These are phyloP conservation scores for Cercophora sp. DNA, from an alignment of 495 filamentous ascomycete species.

Conservation along the genomic window DNA sequence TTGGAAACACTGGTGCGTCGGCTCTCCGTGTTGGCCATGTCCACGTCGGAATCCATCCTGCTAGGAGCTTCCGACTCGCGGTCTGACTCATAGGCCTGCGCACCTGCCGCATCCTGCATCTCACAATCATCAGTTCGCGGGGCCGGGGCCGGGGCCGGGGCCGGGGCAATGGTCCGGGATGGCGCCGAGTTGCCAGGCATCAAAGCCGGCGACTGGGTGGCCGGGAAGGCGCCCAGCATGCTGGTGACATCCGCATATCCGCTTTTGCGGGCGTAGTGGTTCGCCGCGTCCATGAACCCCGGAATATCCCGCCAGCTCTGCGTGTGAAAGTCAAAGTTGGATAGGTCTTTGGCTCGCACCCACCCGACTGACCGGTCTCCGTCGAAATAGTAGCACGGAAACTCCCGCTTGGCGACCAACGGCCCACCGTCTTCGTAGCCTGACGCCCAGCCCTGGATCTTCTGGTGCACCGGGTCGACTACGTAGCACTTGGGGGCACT, in stretches of 20 bases:
- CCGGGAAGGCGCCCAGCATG: too few species aligned
- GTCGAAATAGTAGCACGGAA: conserved; percentile 44
- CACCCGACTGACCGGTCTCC: conserved; percentile 25
- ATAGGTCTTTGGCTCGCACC: conserved; percentile 22
- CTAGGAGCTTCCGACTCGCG: conserved; percentile 6
- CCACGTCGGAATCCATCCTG: conserved; percentile 10
- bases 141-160: neutral
- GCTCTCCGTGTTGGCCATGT: conserved; percentile 20
- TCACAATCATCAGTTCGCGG: conserved; percentile 8
- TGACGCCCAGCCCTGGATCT: conserved; percentile 37
- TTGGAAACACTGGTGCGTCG: conserved; percentile 21
- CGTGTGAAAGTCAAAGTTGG: conserved; percentile 24
- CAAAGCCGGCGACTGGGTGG: neutral
- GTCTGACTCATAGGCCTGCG: conserved; percentile 8
- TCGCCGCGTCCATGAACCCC: conserved; percentile 12
- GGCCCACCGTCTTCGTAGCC: conserved; percentile 38
- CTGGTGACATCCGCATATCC: too few species aligned
- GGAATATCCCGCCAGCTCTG: conserved; percentile 14
- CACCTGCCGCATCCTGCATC: conserved; percentile 6
- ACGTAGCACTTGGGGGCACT: conserved; percentile 35
- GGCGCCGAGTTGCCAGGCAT: too few species aligned
- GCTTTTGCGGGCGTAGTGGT: too few species aligned
- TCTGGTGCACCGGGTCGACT: conserved; percentile 12
- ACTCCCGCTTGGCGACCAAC: conserved; percentile 31
- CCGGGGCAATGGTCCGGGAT: neutral